Evolutionary conservation across 1,284 basidiomycete genomes (phyloP), one percentile per base, ranked within the genome.

Genomic region (Lignosus rhinocerotis): DNA sequence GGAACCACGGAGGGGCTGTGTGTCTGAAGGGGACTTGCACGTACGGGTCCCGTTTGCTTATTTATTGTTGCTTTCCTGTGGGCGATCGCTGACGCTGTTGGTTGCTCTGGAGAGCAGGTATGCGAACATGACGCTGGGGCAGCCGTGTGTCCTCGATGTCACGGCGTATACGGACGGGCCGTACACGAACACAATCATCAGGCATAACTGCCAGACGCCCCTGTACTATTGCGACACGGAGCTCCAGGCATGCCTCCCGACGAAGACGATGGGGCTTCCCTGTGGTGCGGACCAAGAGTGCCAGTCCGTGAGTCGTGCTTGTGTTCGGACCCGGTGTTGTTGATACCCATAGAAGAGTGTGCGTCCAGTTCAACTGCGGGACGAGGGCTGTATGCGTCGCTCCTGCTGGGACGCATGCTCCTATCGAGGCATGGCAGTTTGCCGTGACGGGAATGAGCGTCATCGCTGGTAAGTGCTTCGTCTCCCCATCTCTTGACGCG

Each of bases 271-370:
- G 25, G 80, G 81, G 0, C 66, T 66, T 2, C 55, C 71, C 0
- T 92, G 89, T 69, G 67, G 66, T 5, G 76, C 78, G 25, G 85
- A 90, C 68, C 80, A 82, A 46, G 83, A 89, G 76, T 85, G 82
- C 66, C 67, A 70, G 55, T 70, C 76, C 49, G 82, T 83, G 48
- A 50, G 55, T 21, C 8, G n/a, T n/a, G 14, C 44, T 55, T 39
- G 12, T 50, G 8, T 25, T 16, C 9, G 16, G 0, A 36, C 36
- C 17, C 31, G 10, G n/a, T 8, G 25, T 2, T 10, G 49, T 21
- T 48, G 21, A 56, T 31, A 34, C 17, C 8, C 3, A 47, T 32
- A 4, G 43, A 14, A 14, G 43, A 14, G 5, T 14, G 21, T 19
- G 4, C 33, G 3, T 43, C 39, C 32, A 73, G 71, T 65, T 66